Evolutionary conservation across 2,329 filamentous ascomycete genomes (phyloP), one percentile per base, ranked within the genome.

Genomic region (Dactylellina leptospora): DNA sequence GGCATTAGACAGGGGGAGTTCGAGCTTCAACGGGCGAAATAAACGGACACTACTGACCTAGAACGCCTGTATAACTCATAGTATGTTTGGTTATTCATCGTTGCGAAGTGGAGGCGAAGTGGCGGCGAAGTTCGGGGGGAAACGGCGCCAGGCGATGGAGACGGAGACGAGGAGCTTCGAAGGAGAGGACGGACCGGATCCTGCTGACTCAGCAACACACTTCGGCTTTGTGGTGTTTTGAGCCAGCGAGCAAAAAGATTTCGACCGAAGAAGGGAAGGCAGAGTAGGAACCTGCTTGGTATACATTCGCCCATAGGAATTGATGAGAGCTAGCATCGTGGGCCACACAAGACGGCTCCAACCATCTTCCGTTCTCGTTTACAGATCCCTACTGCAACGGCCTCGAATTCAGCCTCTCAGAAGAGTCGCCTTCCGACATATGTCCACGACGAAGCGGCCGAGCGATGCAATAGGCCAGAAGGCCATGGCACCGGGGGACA

Each of bases 1-100:
- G 55, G 58, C 16, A 25, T 44, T 11, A 28, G 18, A 45, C 4
- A 16, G 8, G 30, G 23, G 22, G 36, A 22, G 16, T 73, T 71
- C 73, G 70, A 66, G 70, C 16, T 27, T 30, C 33, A 16, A 1
- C n/a, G 22, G 23, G 11, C 8, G 22, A 13, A 28, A 23, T 10
- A 27, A 40, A 23, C n/a, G 22, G 18, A 42, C 16, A 18, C 28
- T 51, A 75, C 81, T 81, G 91, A 97, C 95, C 93, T 97, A 87
- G 92, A 96, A 83, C 93, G 90, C 78, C 95, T 91, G 82, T 99
- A 99, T 79, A 99, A 88, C 86, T 99, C 95, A 82, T 97, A 99
- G 84, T 86, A 88, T 75, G 85, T 80, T 74, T 84, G 80, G 77
- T 81, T 77, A 79, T 82, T 82, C 83, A 84, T 84, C 38, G 36